These are phyloP conservation scores for Zymoseptoria crescenta DNA, from an alignment of 2,329 filamentous ascomycete genomes.

Conservation along the genomic window DNA sequence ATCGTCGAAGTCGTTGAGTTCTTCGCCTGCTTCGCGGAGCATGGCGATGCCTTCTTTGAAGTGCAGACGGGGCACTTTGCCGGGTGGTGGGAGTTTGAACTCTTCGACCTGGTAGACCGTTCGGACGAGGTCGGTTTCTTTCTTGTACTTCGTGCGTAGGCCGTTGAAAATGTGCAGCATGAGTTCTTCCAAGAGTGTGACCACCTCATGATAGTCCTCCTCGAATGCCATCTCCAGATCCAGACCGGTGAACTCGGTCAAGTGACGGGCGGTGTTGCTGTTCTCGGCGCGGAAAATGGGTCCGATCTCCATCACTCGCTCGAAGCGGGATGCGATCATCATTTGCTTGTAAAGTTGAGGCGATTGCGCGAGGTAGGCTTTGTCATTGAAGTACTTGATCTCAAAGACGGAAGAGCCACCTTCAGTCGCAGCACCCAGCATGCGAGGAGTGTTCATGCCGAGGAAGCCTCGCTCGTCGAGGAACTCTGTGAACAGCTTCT, in stretches of 20 bases:
- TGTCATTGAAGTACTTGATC: conserved; percentile 79
- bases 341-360: conserved; percentile 86
- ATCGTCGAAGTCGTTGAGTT: conserved; percentile 70
- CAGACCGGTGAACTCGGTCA: conserved; percentile 83
- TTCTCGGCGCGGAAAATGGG: conserved; percentile 83
- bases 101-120: conserved; percentile 68
- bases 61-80: conserved; percentile 67
- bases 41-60: conserved; percentile 73
- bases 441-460: conserved; percentile 79
- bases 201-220: conserved; percentile 68
- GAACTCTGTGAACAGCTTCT: conserved; percentile 69
- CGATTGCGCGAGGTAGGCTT: conserved; percentile 71
- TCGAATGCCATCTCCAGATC: conserved; percentile 88
- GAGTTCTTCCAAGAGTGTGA: conserved; percentile 62
- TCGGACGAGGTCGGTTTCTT: conserved; percentile 65
- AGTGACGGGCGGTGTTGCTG: conserved; percentile 73
- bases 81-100: conserved; percentile 65
- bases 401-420: conserved; percentile 89
- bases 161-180: conserved; percentile 73
- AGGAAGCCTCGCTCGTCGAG: conserved; percentile 67
- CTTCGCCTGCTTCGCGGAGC: conserved; percentile 67
- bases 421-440: conserved; percentile 85
- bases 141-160: conserved; percentile 57
- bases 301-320: conserved; percentile 70
- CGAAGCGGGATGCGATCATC: conserved; percentile 69